Percentiles rank a stretch among this genome's conserved stretches.
Conservation (phyloP, 768 basidiomycete genomes). For the Dictyophora rubrovolvata region DNA sequence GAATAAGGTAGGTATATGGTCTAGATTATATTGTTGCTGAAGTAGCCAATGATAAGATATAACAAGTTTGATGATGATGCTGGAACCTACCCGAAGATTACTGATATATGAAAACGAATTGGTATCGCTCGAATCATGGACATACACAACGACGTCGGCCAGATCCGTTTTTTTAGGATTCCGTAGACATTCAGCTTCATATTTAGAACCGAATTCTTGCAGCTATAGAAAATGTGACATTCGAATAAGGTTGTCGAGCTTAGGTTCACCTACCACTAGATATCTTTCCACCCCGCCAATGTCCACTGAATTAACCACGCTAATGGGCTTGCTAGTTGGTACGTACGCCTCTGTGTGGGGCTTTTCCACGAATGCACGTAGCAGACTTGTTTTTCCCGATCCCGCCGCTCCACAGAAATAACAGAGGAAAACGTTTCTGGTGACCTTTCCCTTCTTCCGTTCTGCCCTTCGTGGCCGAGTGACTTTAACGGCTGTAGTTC, state of each 20-base stretch:
- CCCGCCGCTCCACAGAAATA: constrained; percentile 95
- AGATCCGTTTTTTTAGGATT: constrained; percentile 85
- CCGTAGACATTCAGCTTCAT: constrained; percentile 83
- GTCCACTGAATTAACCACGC: constrained; percentile 91
- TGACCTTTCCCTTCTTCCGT: constrained; percentile 77
- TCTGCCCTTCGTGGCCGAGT: constrained; percentile 79
- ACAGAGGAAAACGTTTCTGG: constrained; percentile 84
- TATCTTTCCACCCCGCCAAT: constrained; percentile 94
- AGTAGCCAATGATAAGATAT: constrained; percentile 7
- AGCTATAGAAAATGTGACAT: constrained; percentile 39
- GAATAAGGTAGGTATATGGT: constrained; percentile 91
- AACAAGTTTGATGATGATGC: constrained; percentile 2
- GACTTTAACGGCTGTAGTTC: constrained; percentile 77
- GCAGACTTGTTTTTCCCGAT: constrained; percentile 83
- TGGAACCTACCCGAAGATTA: constrained; percentile 70
- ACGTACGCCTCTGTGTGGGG: constrained; percentile 65
- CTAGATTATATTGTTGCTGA: constrained; percentile 94
- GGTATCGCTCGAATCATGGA: constrained; percentile 95
- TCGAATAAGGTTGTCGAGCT: constrained; percentile 1
- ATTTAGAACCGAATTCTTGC: constrained; percentile 95
- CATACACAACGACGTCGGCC: constrained; percentile 91
- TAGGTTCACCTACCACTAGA: constrained; percentile 62
- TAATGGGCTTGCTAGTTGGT: constrained; percentile 83
- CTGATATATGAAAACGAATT: constrained; percentile 99
- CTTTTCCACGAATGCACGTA: constrained; percentile 81